phyloP scores from a whole-genome alignment of 257 asterid species.

The Fraxinus anomala region DNA sequence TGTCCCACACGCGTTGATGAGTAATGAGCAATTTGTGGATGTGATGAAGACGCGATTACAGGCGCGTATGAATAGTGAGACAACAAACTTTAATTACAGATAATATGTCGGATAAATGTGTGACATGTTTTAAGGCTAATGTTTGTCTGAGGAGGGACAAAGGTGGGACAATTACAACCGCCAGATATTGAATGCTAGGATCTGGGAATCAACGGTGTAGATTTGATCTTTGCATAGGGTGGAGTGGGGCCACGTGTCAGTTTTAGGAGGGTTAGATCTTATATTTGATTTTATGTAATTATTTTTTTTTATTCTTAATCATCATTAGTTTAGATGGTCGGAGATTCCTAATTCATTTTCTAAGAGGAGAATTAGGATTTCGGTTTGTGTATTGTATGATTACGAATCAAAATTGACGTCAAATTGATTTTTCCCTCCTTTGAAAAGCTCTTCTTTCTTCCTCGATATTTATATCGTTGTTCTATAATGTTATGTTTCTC shows the following conservation, averaged over 20 bases:
- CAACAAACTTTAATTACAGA: background rate
- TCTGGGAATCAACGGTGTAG: conserved; percentile 34
- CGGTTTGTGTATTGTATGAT: too few species aligned
- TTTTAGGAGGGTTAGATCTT: background rate
- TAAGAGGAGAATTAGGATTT: too few species aligned
- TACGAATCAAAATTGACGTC: too few species aligned
- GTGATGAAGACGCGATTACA: background rate
- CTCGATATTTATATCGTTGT: too few species aligned
- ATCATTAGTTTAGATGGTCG: too few species aligned
- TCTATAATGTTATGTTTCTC: too few species aligned
- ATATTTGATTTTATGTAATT: too few species aligned
- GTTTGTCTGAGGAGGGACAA: conserved; percentile 18
- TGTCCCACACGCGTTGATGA: conserved; percentile 5
- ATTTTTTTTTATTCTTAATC: too few species aligned
- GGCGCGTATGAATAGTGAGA: conserved; percentile 8
- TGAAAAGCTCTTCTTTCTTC: too few species aligned
- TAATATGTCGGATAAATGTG: conserved; percentile 21
- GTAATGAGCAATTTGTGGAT: background rate
- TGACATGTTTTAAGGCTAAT: conserved; percentile 14
- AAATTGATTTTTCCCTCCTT: too few species aligned
- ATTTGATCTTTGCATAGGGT: background rate
- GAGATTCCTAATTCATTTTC: too few species aligned
- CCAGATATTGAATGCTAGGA: conserved; percentile 42
- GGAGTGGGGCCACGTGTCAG: background rate
- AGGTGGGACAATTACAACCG: conserved; percentile 49